These are phyloP conservation scores for Mycena filopes DNA, from an alignment of 768 basidiomycete species.

Conservation along the genomic window DNA sequence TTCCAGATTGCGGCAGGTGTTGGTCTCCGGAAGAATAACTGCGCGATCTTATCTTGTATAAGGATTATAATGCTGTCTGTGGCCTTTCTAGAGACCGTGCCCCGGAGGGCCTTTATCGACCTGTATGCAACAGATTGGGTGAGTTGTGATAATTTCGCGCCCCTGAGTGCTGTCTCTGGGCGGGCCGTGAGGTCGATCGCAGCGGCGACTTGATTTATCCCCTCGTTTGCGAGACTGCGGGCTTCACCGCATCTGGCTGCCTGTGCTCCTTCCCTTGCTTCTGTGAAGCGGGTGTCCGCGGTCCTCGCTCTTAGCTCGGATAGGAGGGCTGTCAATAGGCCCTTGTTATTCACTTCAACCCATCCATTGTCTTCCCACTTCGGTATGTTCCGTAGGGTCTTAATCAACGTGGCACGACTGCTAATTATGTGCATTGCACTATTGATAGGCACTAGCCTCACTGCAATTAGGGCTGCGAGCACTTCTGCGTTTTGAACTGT, in stretches of 20 bases:
- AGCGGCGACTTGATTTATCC: too few species aligned
- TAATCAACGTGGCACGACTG: not conserved
- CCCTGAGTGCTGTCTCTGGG: not conserved
- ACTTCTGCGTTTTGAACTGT: not conserved
- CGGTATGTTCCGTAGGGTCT: not conserved
- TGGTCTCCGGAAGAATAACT: not conserved
- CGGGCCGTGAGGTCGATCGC: too few species aligned
- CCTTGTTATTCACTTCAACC: slow-evolving; percentile 1
- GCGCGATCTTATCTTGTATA: not conserved
- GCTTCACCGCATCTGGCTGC: too few species aligned
- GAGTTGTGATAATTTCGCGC: not conserved
- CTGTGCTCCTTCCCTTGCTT: not conserved
- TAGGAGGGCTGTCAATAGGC: not conserved
- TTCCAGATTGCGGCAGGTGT: not conserved
- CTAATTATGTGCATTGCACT: not conserved
- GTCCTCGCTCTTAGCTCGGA: not conserved
- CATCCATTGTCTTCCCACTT: slow-evolving; percentile 16
- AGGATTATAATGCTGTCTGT: not conserved
- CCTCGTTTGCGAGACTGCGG: too few species aligned
- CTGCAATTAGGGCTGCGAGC: not conserved
- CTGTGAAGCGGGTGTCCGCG: not conserved
- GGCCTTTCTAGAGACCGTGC: not conserved
- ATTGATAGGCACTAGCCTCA: not conserved
- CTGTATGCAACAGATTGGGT: not conserved
- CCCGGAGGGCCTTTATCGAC: not conserved